A percentile compares a stretch with the other conserved stretches of the same genome.
Evolutionary conservation across 768 basidiomycete genomes (phyloP).

Genomic region (Dendrothele bispora): DNA sequence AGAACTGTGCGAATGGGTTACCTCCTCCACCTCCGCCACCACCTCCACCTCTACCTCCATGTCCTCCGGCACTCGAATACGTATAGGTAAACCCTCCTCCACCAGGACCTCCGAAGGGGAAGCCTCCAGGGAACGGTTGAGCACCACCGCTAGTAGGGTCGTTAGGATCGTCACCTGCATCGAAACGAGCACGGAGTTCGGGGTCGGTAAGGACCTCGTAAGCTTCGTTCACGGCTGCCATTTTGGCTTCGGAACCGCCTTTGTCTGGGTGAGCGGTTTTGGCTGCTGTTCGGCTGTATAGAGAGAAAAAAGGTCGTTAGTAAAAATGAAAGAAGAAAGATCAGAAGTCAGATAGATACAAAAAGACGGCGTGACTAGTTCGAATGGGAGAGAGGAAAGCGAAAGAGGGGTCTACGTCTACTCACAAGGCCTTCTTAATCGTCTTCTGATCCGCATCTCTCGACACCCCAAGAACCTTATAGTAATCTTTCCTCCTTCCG

Average conservation of each 20-base stretch:
- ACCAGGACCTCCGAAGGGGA: background rate
- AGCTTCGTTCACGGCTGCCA: conserved; percentile 94
- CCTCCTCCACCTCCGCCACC: conserved; percentile 32
- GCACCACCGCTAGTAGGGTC: conserved; percentile 71
- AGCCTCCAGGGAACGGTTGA: conserved; percentile 32
- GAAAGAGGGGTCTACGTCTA: conserved; percentile 15
- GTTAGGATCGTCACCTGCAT: conserved; percentile 95
- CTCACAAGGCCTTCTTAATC: conserved; percentile 94
- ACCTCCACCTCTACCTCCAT: conserved; percentile 37
- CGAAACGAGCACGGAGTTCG: conserved; percentile 84
- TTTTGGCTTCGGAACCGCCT: conserved; percentile 90
- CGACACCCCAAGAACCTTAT: conserved; percentile 88
- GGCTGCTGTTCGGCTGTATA: conserved; percentile 71
- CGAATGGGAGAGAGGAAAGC: background rate
- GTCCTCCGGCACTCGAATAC: too few relatives aligned
- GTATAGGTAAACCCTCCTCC: too few relatives aligned
- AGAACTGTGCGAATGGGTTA: conserved; percentile 81
- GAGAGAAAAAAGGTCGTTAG: conserved; percentile 6
- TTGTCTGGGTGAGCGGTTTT: conserved; percentile 92
- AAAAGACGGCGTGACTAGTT: background rate
- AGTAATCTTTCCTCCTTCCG: conserved; percentile 92
- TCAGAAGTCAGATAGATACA: background rate
- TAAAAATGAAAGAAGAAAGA: too few relatives aligned
- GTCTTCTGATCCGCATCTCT: conserved; percentile 86
- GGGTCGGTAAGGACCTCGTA: conserved; percentile 89